phyloP scores from a whole-genome alignment of 176 grass and related monocot species.

The Carex myosuroides region DNA sequence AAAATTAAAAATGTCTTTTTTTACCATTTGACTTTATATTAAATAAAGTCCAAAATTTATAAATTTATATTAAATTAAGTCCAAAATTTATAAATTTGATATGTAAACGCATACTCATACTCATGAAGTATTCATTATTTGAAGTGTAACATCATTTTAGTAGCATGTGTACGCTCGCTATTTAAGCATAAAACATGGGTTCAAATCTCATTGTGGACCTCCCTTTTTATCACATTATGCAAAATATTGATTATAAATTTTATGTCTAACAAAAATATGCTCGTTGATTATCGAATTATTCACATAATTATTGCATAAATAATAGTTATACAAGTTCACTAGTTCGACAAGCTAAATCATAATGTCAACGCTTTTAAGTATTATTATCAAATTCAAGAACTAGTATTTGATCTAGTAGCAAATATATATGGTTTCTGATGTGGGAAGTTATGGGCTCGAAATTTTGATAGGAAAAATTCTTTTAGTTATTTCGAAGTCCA shows the following conservation, averaged over 20 bases:
- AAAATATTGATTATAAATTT: background rate
- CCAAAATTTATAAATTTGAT: too few relatives aligned
- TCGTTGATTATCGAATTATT: background rate
- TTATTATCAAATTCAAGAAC: background rate
- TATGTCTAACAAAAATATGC: background rate
- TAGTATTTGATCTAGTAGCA: too few relatives aligned
- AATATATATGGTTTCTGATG: too few relatives aligned
- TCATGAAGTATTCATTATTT: too few relatives aligned
- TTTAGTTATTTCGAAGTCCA: too few relatives aligned
- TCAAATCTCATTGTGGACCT: background rate
- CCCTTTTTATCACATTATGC: background rate
- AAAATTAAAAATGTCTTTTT: too few relatives aligned
- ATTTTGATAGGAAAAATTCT: too few relatives aligned
- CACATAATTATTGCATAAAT: background rate
- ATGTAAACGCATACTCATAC: too few relatives aligned
- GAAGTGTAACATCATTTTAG: background rate
- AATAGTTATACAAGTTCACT: background rate
- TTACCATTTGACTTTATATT: too few relatives aligned
- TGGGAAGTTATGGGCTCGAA: too few relatives aligned
- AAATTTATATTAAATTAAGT: too few relatives aligned
- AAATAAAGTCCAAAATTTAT: too few relatives aligned
- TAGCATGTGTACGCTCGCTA: background rate
- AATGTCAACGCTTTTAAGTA: background rate
- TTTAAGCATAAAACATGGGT: background rate
- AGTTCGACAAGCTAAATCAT: background rate